Percentiles rank a stretch among this genome's conserved stretches.
Conservation (phyloP, 768 basidiomycete species). For the Pseudohyphozyma bogoriensis region DNA sequence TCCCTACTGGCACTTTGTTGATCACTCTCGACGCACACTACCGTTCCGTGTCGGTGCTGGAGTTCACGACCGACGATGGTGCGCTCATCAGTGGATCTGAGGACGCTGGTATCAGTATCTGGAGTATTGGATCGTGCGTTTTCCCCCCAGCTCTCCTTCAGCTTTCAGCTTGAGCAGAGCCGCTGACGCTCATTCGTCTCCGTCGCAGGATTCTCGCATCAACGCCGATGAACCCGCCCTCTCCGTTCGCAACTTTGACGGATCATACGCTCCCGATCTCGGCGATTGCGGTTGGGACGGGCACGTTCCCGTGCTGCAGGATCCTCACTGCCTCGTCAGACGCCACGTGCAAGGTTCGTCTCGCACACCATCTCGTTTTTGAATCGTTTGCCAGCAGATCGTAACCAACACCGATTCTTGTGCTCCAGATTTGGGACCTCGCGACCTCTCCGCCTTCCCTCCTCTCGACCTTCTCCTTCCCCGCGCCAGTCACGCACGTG, state of each 20-base stretch:
- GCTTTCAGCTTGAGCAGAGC: background rate
- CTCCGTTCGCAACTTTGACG: slow-evolving; percentile 66
- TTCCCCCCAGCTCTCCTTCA: background rate
- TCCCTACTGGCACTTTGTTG: slow-evolving; percentile 52
- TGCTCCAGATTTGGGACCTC: slow-evolving; percentile 61
- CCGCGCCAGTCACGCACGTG: slow-evolving; percentile 58
- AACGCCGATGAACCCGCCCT: slow-evolving; percentile 29
- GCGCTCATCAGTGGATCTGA: slow-evolving; percentile 77
- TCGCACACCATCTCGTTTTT: background rate
- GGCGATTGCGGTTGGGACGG: slow-evolving; percentile 68
- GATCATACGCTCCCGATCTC: slow-evolving; percentile 90
- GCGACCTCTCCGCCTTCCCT: slow-evolving; percentile 54
- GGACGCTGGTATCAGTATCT: slow-evolving; percentile 79
- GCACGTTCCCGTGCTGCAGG: slow-evolving; percentile 64
- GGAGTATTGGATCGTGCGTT: slow-evolving; percentile 71
- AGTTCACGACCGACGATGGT: slow-evolving; percentile 71
- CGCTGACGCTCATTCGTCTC: background rate
- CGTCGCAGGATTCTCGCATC: slow-evolving; percentile 3
- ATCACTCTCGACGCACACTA: slow-evolving; percentile 97
- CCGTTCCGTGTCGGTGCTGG: slow-evolving; percentile 68
- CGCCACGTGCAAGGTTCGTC: slow-evolving; percentile 77
- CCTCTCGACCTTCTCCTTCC: slow-evolving; percentile 79
- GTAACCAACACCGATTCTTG: background rate
- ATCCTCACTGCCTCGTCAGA: slow-evolving; percentile 74
- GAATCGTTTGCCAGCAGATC: too few species aligned